A percentile compares a stretch with the other conserved stretches of the same genome.
Evolutionary conservation across 1,139 yeast species (phyloP).

Genomic region (Ogataea hybrid): DNA sequence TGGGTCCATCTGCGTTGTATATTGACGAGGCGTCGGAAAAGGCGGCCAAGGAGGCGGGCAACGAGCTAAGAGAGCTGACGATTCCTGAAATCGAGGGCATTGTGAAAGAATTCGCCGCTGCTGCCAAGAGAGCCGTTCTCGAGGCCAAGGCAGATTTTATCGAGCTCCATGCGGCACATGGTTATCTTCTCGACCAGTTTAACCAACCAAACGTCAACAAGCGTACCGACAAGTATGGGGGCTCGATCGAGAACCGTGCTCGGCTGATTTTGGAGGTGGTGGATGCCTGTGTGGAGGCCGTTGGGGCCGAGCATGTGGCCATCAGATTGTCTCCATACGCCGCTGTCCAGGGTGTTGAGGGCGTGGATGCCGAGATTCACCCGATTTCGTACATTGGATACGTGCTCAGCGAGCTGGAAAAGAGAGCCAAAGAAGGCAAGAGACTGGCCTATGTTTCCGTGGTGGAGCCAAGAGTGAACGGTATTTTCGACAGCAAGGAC

Average conservation of each 20-base stretch:
- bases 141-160: constrained; percentile 49
- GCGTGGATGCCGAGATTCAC: constrained; percentile 34
- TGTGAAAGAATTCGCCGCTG: constrained; percentile 39
- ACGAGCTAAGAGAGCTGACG: constrained; percentile 38
- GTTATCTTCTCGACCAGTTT: constrained; percentile 44
- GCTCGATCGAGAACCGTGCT: constrained; percentile 43
- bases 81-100: constrained; percentile 36
- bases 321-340: constrained; percentile 64
- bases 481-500: constrained; percentile 8
- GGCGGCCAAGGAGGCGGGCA: constrained; percentile 34
- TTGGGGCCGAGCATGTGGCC: constrained; percentile 41
- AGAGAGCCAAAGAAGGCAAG: constrained; percentile 39
- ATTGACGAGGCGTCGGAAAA: constrained; percentile 36
- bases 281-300: constrained; percentile 35
- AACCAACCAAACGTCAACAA: constrained; percentile 38
- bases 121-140: constrained; percentile 45
- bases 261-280: constrained; percentile 38
- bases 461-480: constrained; percentile 39
- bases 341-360: constrained; percentile 38
- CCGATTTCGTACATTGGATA: constrained; percentile 40
- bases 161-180: constrained; percentile 54
- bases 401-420: constrained; percentile 39
- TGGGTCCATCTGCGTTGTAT: constrained; percentile 47
- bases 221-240: constrained; percentile 55
- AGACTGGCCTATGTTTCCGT: constrained; percentile 41